A percentile compares a stretch with the other conserved stretches of the same genome.
These are phyloP conservation scores for Litsea cubeba DNA, from an alignment of 164 flowering plant species.

Conservation along the genomic window DNA sequence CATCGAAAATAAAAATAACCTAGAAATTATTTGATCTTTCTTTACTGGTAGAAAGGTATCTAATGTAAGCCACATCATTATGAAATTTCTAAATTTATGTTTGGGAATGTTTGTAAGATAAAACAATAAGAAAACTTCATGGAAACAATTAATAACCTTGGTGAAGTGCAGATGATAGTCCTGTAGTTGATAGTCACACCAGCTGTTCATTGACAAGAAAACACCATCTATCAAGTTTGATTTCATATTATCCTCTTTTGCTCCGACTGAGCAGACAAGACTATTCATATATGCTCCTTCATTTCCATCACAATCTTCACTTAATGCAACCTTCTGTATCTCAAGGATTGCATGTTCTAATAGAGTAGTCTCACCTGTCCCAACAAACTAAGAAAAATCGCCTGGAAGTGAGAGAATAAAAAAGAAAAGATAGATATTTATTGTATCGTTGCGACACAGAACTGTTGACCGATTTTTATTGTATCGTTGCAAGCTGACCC, in stretches of 20 bases:
- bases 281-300: conserved; percentile 46
- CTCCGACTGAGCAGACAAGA: conserved; percentile 35
- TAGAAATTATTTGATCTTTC: not conserved
- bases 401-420: not conserved
- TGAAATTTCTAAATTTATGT: not conserved
- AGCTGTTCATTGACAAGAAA: conserved; percentile 45
- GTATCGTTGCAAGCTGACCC: no score
- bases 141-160: conserved; percentile 46
- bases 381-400: conserved; percentile 43
- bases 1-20: not conserved
- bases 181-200: conserved; percentile 62
- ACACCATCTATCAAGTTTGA: conserved; percentile 50
- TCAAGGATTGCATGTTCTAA: conserved; percentile 50
- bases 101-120: no score
- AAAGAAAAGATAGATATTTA: no score
- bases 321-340: conserved; percentile 39
- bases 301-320: conserved; percentile 30
- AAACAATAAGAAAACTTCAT: conserved; percentile 1
- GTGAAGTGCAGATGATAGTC: conserved; percentile 77
- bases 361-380: conserved; percentile 50
- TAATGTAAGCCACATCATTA: not conserved
- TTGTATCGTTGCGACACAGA: no score
- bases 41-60: not conserved
- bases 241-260: conserved; percentile 25
- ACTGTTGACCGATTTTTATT: no score